Base-by-base conservation (phyloP, 441 rosid species). In the Corymbia calophylla region DNA sequence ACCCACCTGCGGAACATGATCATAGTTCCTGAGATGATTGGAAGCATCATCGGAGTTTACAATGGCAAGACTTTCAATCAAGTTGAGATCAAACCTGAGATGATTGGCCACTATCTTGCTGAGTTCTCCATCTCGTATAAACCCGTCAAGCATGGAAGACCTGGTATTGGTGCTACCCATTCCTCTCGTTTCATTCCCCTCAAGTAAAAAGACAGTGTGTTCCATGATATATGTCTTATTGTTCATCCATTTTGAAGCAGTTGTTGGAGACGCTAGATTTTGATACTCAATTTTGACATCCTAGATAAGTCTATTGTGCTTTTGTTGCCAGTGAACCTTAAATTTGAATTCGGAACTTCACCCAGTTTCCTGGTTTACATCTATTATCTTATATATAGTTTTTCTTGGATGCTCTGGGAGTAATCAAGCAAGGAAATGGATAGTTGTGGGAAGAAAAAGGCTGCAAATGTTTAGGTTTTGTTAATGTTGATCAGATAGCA, bases 121-220 rank as follows among this genome's bases (percentile, higher is more conserved):
- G 89, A 88, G 66, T 88, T 88, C 70, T 88, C 89, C 89, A 77
- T 88, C 87, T 53, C 68, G 3, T 88, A 88, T 84, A 88, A 88
- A 32, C 89, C 89, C 14, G 89, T 88, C 55, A 88, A 88, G 87
- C 89, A 88, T n/a, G 89, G 89, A 55, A 88, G 89, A 21, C 89
- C 89, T 11, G 89, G 89, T 80, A 88, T 88, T 56, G 89, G 89
- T 88, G 89, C 89, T 49, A 88, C 89, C 54, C 89, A 88, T 84
- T 88, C 89, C 31, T 88, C 89, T 55, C 86, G 89, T 53, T 88
- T 88, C 87, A 88, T 88, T 56, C 89, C 89, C 73, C 89, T 88
- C 86, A 88, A 88, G 86, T 88, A 27, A 53, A 88, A 60, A 35
- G 19, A 32, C 44, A 7, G 6, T 5, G 29, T 35, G 88, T 29